phyloP scores from a whole-genome alignment of 2,329 filamentous ascomycete species.

The Monosporascus sp. region DNA sequence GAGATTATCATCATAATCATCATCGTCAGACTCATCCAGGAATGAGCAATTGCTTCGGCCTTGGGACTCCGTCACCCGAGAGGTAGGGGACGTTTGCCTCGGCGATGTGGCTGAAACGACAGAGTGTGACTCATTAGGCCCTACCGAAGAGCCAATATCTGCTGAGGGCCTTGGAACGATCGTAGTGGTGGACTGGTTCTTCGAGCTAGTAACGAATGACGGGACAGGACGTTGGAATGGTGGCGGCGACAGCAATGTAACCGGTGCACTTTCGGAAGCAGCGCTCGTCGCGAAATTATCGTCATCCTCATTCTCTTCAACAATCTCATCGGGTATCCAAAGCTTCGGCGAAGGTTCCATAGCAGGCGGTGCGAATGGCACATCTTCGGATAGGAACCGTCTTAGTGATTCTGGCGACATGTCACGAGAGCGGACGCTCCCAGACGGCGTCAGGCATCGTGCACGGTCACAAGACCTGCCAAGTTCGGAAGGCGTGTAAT shows the following conservation, averaged over 20 bases:
- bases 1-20: conserved; percentile 35
- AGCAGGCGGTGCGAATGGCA: conserved; percentile 23
- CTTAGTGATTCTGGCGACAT: conserved; percentile 52
- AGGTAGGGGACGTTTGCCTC: conserved; percentile 28
- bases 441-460: conserved; percentile 30
- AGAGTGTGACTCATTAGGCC: conserved; percentile 16
- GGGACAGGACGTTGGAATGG: conserved; percentile 38
- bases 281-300: conserved; percentile 57
- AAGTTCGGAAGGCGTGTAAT: conserved; percentile 7
- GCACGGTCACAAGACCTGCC: conserved; percentile 23
- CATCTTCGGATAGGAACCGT: conserved; percentile 45
- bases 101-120: conserved; percentile 22
- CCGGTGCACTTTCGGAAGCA: conserved; percentile 37
- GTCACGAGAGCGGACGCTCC: conserved; percentile 41
- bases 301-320: conserved; percentile 51
- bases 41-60: conserved; percentile 36
- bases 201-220: conserved; percentile 10
- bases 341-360: conserved; percentile 29
- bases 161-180: conserved; percentile 7
- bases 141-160: conserved; percentile 13
- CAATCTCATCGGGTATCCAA: conserved; percentile 40
- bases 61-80: conserved; percentile 27
- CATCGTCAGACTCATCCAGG: conserved; percentile 42
- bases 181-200: conserved; percentile 13
- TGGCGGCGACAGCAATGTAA: conserved; percentile 47